Evolutionary conservation across 1,284 basidiomycete species (phyloP), one percentile per base, ranked within the genome.

Genomic region (Malassezia pachydermatis): DNA sequence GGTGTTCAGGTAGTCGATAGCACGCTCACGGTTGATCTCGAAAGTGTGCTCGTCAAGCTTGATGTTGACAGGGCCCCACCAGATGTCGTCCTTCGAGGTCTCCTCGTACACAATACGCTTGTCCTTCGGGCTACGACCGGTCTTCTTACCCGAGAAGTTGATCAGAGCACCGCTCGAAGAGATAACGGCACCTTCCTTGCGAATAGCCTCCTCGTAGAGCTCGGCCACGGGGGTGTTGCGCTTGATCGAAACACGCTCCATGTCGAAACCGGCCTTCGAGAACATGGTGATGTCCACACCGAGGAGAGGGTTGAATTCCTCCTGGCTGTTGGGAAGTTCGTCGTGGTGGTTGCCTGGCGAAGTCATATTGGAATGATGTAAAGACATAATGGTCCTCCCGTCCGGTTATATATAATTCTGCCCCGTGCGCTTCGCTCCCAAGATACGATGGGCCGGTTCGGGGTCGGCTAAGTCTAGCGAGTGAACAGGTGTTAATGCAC

Each of bases 131-230:
- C 83, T 86, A 48, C 94, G 82, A 56, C 94, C 94, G 3, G 94
- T 98, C 80, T 99, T 99, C 80, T 96, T 98, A 38, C 92, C 92
- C 14, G 89, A 95, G 72, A 96, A 98, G 81, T 99, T 99, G 82
- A 99, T 99, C 63, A 99, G 78, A 19, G 92, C 90, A 59, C 94
- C 92, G 16, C 83, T 87, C 30, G 85, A 84, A 43, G 94, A 92
- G 76, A 99, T 88, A 76, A 96, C 85, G 65, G 92, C 92, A 58
- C 92, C 90, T 74, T 98, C 92, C 75, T 96, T 94, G 64, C 86
- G 82, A 76, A 96, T 84, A 67, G 92, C 92, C 69, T 99, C 94
- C 74, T 99, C 92, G 76, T 99, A 99, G 39, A 99, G 83, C 72
- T 86, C 81, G 4, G 92, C 88, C 47, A 89, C 84, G 32, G 92